Evolutionary conservation across 345 rosid genomes (phyloP).

Genomic region (Populus simonii): DNA sequence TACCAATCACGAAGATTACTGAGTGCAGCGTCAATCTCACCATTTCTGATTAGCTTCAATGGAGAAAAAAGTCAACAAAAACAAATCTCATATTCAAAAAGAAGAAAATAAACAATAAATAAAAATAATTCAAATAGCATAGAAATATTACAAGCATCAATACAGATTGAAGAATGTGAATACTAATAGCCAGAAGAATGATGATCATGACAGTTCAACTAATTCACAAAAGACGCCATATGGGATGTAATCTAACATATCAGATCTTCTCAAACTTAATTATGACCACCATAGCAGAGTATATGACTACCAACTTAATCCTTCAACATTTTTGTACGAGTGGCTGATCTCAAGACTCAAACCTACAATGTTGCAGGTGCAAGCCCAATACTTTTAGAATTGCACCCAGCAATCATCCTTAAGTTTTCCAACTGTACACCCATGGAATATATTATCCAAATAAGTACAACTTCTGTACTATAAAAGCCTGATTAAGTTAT

Average conservation of each 20-base stretch:
- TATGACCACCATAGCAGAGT: too few species aligned
- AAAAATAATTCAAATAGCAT: background rate
- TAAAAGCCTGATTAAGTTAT: background rate
- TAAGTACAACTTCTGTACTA: background rate
- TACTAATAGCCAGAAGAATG: background rate
- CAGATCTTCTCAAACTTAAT: too few species aligned
- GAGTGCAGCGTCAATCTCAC: constrained; percentile 72
- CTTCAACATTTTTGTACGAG: too few species aligned
- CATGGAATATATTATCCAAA: too few species aligned
- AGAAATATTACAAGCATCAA: background rate
- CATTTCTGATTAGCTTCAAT: constrained; percentile 73
- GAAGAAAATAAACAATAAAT: background rate
- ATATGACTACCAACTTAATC: too few species aligned
- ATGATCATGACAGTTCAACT: background rate
- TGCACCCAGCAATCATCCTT: too few species aligned
- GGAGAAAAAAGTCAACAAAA: constrained; percentile 24
- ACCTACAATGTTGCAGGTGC: too few species aligned
- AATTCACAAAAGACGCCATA: too few species aligned
- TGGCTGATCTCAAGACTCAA: too few species aligned
- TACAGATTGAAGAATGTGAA: background rate
- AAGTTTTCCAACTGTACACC: too few species aligned
- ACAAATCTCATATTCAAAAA: background rate
- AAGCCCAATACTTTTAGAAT: too few species aligned
- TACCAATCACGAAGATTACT: constrained; percentile 64
- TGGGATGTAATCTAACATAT: too few species aligned